Base-by-base conservation (phyloP, 2,329 filamentous ascomycete genomes). In the Cordyceps fumosorosea region DNA sequence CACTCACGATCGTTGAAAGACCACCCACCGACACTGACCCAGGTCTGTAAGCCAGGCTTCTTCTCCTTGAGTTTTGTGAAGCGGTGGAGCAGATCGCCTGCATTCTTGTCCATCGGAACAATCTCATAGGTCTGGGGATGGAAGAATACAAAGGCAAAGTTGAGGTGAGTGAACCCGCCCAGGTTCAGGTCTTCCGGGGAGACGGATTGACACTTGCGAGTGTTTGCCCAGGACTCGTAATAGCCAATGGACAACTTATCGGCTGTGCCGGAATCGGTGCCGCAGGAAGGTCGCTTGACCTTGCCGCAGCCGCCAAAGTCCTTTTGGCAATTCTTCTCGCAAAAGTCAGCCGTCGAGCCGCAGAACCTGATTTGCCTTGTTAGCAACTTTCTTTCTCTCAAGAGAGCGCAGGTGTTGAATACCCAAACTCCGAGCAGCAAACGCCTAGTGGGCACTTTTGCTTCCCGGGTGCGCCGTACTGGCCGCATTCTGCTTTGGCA, bases 71-170 rank as follows among this genome's bases (percentile, higher is more conserved):
- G 18, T 2, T 37, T 37, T 2, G 18, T 22, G 18, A 53, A 14
- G 4, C 11, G 22, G 5, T 16, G 18, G 2, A n/a, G 5, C 5
- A 53, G 32, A 11, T 53, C 32, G 10, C 11, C 32, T 1, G 8
- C 11, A 14, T 14, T 22, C 3, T 14, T n/a, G n/a, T 53, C n/a
- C 32, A 37, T 37, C 2, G 8, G 8, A 3, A 22, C n/a, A 11
- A 53, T 53, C n/a, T 22, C 4, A 24, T 12, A 53, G 5, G 7
- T 16, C 22, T 52, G 3, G 4, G 26, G 16, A n/a, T 34, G 16
- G 10, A 52, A 18, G 26, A 72, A 73, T 1, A 72, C 75, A 60
- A 80, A 81, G 0, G 78, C 75, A 53, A 70, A 74, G 64, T 75
- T 75, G 58, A 75, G 3, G 29, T 66, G 64, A 5, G 65, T 66